Evolutionary conservation across 345 rosid genomes (phyloP), one percentile per base, ranked within the genome.

Genomic region (thale cress (Arabidopsis thaliana)): DNA sequence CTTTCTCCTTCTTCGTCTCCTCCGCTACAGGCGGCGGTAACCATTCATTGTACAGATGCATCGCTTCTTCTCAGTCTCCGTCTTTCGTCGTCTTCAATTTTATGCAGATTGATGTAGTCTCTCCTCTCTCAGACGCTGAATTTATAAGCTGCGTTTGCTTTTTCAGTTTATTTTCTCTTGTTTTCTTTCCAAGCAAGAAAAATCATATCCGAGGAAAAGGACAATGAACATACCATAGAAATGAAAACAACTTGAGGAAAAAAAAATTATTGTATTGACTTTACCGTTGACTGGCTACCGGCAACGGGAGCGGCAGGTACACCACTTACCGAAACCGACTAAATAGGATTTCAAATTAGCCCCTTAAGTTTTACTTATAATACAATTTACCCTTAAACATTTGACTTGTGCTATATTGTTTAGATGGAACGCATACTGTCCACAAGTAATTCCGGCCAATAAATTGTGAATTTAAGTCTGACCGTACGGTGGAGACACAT

Each of bases 41-140:
- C 99, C 96, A 92, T 30, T 85, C 97, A 83, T 95, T 92, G 85
- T 89, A 92, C 69, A 92, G 90, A 84, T 95, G 99, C 99, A 92
- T 95, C 74, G 60, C 48, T 52, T 48, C 74, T 53, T 69, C 49
- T 75, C 48, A 48, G n/a, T 70, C 69, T 34, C 62, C 41, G 40
- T 66, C 70, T 46, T 46, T 60, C 71, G 13, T 55, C 60, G 45
- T 56, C 68, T 58, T 58, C 73, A 46, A 50, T 32, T 71, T 72
- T 67, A 59, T 51, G 56, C 14, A 9, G 61, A 48, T 62, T 55
- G 61, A 32, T 65, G 38, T 53, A 7, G 11, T 20, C 23, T 46
- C 30, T 23, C 24, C 63, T 53, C 2, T 56, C 68, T 65, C 25
- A 8, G 46, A 57, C 13, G 25, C 60, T 50, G 64, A 64, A 80